A percentile compares a stretch with the other conserved stretches of the same genome.
Conservation (phyloP, 2,329 filamentous ascomycete species). For the Lasiodiplodia hormozganensis region DNA sequence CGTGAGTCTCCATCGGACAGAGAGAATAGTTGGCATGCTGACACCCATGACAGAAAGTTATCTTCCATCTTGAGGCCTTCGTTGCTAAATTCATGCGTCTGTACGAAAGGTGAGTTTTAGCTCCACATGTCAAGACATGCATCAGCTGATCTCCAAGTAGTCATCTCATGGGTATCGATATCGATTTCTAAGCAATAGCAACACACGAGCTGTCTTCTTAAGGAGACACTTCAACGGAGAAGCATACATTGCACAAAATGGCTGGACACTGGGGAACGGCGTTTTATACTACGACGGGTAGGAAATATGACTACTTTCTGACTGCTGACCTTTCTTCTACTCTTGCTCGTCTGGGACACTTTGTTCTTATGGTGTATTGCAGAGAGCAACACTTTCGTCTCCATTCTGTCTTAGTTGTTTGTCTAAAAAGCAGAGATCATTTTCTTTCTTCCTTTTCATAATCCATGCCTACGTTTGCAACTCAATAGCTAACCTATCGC, state of each 20-base stretch:
- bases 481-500: too few species aligned
- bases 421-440: too few species aligned
- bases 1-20: constrained; percentile 45
- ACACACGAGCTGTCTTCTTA: neutral
- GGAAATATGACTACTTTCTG: neutral
- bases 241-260: neutral
- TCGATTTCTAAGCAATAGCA: constrained; percentile 3
- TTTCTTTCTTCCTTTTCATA: too few species aligned
- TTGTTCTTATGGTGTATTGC: neutral
- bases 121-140: neutral
- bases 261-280: neutral
- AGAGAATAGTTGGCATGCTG: neutral
- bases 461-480: too few species aligned
- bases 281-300: neutral
- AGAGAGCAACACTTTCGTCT: neutral
- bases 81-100: constrained; percentile 99
- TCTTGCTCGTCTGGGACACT: neutral
- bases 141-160: constrained; percentile 1
- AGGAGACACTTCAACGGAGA: neutral
- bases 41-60: constrained; percentile 70
- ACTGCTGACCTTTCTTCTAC: neutral
- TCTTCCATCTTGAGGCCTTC: constrained; percentile 97
- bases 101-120: constrained; percentile 75
- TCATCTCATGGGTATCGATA: constrained; percentile 28
- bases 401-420: too few species aligned